phyloP scores from a whole-genome alignment of 2,329 filamentous ascomycete genomes.

The Coniochaeta hoffmannii region DNA sequence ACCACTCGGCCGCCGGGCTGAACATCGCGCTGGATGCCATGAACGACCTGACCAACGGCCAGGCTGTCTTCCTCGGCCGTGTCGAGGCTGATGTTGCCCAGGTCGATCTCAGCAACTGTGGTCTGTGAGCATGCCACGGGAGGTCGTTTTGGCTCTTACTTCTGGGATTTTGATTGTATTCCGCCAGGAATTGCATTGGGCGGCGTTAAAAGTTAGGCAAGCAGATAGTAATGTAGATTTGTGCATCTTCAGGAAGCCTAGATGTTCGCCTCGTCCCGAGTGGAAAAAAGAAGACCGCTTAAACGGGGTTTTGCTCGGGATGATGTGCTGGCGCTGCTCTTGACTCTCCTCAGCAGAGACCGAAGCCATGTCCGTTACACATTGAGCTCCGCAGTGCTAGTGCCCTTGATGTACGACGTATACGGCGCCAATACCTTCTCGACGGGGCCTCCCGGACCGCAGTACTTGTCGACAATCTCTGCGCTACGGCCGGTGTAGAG shows the following conservation, averaged over 20 bases:
- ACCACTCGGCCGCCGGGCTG: slow-evolving; percentile 41
- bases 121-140: slow-evolving; percentile 10
- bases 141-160: background rate
- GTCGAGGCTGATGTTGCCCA: slow-evolving; percentile 40
- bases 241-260: background rate
- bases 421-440: background rate
- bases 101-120: slow-evolving; percentile 36
- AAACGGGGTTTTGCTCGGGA: no score
- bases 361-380: no score
- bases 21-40: slow-evolving; percentile 51
- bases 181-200: background rate
- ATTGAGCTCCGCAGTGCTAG: no score
- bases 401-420: no score
- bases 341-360: no score
- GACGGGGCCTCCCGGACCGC: slow-evolving; percentile 25
- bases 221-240: background rate
- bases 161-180: background rate
- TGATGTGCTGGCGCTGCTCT: no score
- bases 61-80: slow-evolving; percentile 41
- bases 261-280: background rate
- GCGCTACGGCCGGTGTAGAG: slow-evolving; percentile 31
- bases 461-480: slow-evolving; percentile 38
- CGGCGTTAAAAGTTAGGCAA: background rate
- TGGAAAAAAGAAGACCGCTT: no score
- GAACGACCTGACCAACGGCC: slow-evolving; percentile 46